phyloP scores from a whole-genome alignment of 2,329 filamentous ascomycete species.

The Fusarium sp. region DNA sequence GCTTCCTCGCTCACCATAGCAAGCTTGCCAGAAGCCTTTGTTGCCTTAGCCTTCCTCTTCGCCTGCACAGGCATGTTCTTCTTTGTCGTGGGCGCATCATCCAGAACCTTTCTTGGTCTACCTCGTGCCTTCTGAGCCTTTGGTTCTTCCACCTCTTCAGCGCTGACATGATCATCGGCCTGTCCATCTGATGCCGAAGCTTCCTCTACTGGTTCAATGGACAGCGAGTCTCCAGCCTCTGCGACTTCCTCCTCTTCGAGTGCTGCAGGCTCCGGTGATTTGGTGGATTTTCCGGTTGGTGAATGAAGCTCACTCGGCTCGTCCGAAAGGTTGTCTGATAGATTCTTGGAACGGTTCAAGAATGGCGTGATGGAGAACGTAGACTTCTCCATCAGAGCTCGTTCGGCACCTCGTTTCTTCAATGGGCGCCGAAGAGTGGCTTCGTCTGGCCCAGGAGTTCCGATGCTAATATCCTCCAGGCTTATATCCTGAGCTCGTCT shows the following conservation, averaged over 20 bases:
- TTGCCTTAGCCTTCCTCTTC: constrained; percentile 51
- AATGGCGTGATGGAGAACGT: constrained; percentile 95
- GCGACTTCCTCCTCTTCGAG: constrained; percentile 49
- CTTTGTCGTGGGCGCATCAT: constrained; percentile 59
- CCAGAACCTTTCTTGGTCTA: constrained; percentile 58
- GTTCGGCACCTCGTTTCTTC: constrained; percentile 69
- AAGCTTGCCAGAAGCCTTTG: constrained; percentile 43
- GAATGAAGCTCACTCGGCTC: constrained; percentile 48
- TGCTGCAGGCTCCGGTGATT: constrained; percentile 47
- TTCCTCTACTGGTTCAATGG: constrained; percentile 27
- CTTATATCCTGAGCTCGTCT: constrained; percentile 59
- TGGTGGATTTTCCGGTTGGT: constrained; percentile 31
- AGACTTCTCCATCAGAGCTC: constrained; percentile 78
- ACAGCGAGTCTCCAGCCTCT: constrained; percentile 13
- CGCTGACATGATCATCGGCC: constrained; percentile 2
- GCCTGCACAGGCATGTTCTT: constrained; percentile 57
- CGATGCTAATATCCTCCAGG: constrained; percentile 59
- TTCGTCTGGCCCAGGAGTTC: constrained; percentile 60
- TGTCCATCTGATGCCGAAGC: constrained; percentile 16
- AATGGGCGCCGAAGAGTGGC: constrained; percentile 55
- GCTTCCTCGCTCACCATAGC: constrained; percentile 57
- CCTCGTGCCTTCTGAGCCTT: constrained; percentile 56
- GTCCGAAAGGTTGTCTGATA: constrained; percentile 52
- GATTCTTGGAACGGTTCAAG: constrained; percentile 77
- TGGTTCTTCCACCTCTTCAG: constrained; percentile 24